phyloP scores from a whole-genome alignment of 345 rosid genomes.

The Sonneratia caseolaris region DNA sequence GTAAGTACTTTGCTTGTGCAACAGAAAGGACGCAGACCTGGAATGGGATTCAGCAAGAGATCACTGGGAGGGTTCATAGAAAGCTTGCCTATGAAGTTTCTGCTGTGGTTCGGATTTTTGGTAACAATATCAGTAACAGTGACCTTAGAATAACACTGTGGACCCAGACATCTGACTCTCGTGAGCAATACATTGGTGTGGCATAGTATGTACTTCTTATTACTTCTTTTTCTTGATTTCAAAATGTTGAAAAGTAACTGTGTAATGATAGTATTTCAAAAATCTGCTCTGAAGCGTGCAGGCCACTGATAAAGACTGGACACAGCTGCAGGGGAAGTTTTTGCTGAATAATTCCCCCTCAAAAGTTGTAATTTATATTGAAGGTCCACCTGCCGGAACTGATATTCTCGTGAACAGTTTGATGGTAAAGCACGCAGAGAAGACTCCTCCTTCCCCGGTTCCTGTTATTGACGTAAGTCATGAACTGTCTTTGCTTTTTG shows the following conservation, averaged over 20 bases:
- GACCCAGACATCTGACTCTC: slow-evolving; percentile 53
- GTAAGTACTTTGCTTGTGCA: slow-evolving; percentile 72
- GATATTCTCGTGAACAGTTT: slow-evolving; percentile 81
- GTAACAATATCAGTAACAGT: slow-evolving; percentile 50
- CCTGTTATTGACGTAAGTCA: slow-evolving; percentile 59
- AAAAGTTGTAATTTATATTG: slow-evolving; percentile 68
- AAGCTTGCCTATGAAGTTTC: slow-evolving; percentile 68
- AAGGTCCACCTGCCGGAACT: slow-evolving; percentile 89
- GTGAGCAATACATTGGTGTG: slow-evolving; percentile 77
- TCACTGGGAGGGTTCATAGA: slow-evolving; percentile 71
- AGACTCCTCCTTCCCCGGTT: slow-evolving; percentile 48
- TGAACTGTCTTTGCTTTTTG: neutral
- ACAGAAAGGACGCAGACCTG: slow-evolving; percentile 77
- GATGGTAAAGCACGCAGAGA: slow-evolving; percentile 61
- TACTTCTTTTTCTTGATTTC: neutral
- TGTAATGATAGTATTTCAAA: neutral
- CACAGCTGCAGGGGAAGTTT: slow-evolving; percentile 71
- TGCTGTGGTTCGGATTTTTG: slow-evolving; percentile 66
- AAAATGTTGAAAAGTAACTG: neutral
- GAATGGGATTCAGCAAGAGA: slow-evolving; percentile 91
- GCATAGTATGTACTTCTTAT: slow-evolving; percentile 45
- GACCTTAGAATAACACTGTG: slow-evolving; percentile 70
- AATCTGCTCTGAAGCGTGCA: slow-evolving; percentile 35
- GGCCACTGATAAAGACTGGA: slow-evolving; percentile 80
- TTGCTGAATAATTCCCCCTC: slow-evolving; percentile 72